Evolutionary conservation across 306 rosid species (phyloP).

Genomic region (Acacia confusa): DNA sequence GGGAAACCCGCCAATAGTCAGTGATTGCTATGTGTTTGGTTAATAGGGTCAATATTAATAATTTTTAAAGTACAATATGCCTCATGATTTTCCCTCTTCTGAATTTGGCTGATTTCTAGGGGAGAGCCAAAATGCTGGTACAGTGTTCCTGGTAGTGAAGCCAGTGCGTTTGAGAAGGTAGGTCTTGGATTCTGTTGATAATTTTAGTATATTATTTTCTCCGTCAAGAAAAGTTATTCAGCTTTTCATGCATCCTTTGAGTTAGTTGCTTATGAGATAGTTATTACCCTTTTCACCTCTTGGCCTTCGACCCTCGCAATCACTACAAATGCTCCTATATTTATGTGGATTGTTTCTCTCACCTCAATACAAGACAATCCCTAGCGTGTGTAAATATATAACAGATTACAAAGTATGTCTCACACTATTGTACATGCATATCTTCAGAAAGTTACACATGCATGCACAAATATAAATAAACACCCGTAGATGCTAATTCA

Average conservation of each 20-base stretch:
- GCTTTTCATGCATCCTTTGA: conserved; percentile 2
- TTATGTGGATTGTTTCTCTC: neutral
- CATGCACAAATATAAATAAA: neutral
- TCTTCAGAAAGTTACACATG: neutral
- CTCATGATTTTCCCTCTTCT: conserved; percentile 5
- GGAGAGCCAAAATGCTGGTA: conserved; percentile 99
- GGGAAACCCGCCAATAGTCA: conserved; percentile 21
- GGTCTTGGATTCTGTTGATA: conserved; percentile 27
- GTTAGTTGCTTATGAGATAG: conserved; percentile 12
- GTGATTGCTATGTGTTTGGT: neutral
- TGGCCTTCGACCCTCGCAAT: neutral
- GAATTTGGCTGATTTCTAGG: conserved; percentile 52
- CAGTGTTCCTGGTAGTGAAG: conserved; percentile 93
- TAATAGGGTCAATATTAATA: conserved; percentile 6
- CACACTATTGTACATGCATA: neutral
- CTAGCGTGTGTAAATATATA: neutral
- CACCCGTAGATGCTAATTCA: neutral
- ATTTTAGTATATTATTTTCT: conserved; percentile 12
- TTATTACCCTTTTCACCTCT: neutral
- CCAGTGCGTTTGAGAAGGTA: conserved; percentile 90
- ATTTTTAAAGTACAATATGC: conserved; percentile 17
- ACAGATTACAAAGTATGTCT: neutral
- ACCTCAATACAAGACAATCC: neutral
- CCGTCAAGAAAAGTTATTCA: neutral
- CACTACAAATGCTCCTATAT: neutral